Conservation (phyloP, 176 grass and related monocot genomes). For the Phyllostachys edulis region DNA sequence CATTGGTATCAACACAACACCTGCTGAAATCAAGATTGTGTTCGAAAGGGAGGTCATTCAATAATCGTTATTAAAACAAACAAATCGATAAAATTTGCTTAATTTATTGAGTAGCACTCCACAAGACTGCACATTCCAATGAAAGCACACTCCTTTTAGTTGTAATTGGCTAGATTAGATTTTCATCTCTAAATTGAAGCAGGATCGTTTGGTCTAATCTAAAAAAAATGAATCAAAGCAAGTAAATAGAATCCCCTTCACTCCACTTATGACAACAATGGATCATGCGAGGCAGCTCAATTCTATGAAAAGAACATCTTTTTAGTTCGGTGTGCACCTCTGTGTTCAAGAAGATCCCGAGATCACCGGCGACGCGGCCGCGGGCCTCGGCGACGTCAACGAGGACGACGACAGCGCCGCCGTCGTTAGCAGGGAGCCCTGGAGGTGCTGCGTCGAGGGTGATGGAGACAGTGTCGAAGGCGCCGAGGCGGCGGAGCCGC, state of each 20-base stretch:
- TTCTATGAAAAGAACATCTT: neutral
- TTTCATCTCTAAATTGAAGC: neutral
- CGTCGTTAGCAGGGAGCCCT: slow-evolving; percentile 33
- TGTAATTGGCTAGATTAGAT: neutral
- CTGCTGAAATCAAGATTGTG: neutral
- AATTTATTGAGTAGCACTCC: neutral
- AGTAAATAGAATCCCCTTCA: neutral
- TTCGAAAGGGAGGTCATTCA: neutral
- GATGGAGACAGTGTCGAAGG: slow-evolving; percentile 74
- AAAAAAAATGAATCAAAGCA: neutral
- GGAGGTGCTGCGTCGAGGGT: slow-evolving; percentile 66
- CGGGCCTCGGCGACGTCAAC: slow-evolving; percentile 67
- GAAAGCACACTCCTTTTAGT: neutral
- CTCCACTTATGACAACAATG: neutral
- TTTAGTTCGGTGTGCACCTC: slow-evolving; percentile 35
- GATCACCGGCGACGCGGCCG: slow-evolving; percentile 43
- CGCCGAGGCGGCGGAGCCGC: slow-evolving; percentile 59
- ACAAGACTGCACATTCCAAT: neutral
- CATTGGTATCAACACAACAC: neutral
- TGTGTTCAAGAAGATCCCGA: slow-evolving; percentile 48
- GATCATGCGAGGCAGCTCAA: slow-evolving; percentile 7
- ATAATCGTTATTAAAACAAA: neutral
- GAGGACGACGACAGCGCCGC: slow-evolving; percentile 43
- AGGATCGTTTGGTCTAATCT: neutral
- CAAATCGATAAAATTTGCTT: neutral